Evolutionary conservation across 768 basidiomycete species (phyloP).

Genomic region (Albatrellus ellisii): DNA sequence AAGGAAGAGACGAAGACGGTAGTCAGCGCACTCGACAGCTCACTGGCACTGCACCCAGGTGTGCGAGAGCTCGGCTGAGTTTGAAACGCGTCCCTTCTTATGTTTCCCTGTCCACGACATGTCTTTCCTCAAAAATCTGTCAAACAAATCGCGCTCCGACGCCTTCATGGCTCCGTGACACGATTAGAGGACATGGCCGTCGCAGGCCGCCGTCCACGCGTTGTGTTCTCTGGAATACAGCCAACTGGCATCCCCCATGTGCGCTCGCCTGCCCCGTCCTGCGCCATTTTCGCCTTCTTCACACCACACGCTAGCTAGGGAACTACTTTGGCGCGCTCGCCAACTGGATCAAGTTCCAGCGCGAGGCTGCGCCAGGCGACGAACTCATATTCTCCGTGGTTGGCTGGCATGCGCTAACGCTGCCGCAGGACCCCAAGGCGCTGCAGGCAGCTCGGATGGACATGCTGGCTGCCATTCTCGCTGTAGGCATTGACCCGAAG

Average conservation of each 20-base stretch:
- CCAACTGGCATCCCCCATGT: conserved; percentile 90
- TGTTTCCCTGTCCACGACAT: not conserved
- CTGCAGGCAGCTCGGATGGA: conserved; percentile 54
- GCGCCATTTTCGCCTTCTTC: not conserved
- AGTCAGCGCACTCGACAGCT: no score
- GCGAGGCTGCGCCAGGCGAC: conserved; percentile 41
- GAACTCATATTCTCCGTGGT: conserved; percentile 76
- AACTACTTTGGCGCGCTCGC: conserved; percentile 86
- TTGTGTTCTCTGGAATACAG: conserved; percentile 86
- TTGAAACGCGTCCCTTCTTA: conserved; percentile 1
- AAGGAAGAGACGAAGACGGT: not conserved
- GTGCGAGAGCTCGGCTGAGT: no score
- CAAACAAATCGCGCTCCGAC: not conserved
- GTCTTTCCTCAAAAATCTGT: not conserved
- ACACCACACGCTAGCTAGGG: conserved; percentile 47
- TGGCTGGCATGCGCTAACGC: conserved; percentile 88
- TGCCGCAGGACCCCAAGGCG: conserved; percentile 69
- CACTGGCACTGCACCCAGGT: no score
- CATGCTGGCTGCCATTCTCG: conserved; percentile 73
- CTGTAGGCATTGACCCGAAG: conserved; percentile 73
- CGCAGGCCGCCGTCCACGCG: conserved; percentile 17
- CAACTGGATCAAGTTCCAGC: conserved; percentile 81
- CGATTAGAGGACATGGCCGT: not conserved
- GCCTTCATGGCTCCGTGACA: not conserved
- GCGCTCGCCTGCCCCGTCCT: conserved; percentile 15